Base-by-base conservation (phyloP, 2,329 filamentous ascomycete genomes). In the Penicillium sp. region DNA sequence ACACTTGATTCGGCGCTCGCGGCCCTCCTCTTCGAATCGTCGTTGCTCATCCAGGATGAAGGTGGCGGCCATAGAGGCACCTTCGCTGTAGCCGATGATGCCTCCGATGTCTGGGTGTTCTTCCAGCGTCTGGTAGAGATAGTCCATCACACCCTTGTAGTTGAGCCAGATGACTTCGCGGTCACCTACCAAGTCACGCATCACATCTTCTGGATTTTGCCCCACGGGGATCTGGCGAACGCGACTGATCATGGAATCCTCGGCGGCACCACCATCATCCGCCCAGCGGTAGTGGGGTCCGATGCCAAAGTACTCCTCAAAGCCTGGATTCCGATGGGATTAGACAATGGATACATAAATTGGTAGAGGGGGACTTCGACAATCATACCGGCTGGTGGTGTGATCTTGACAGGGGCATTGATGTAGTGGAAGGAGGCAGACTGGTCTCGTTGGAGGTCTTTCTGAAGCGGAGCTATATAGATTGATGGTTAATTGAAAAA, bases 1-100 rank as follows among this genome's bases (percentile, higher is more conserved):
- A 19, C 75, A 77, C 66, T 80, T 75, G 53, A 77, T 71, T 8
- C 67, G 69, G 7, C 75, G 68, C 2, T 70, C 67, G 13, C 66
- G 60, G 0, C 73, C 77, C 28, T 71, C 67, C 44, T 70, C 67
- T 44, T 72, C 58, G 19, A 66, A 64, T 34, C 76, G 71, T 3
- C 74, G 70, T 50, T 77, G 71, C 61, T 84, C 81, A 47, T 83
- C 78, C 3, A 85, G 68, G 8, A 85, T 71, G 8, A 83, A 64
- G 0, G 79, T 83, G 0, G 79, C 79, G 0, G 83, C 84, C 13
- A 83, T 76, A 0, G 80, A 81, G 1, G 84, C 83, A 3, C 84
- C 84, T 64, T 87, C 83, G 0, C 83, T 85, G 61, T 86, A 87
- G 1, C 84, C 84, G 16, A 87, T 75, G 42, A 87, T 79, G 2